phyloP scores from a whole-genome alignment of 108 stramenopile species.

The Licmophora abbreviata region DNA sequence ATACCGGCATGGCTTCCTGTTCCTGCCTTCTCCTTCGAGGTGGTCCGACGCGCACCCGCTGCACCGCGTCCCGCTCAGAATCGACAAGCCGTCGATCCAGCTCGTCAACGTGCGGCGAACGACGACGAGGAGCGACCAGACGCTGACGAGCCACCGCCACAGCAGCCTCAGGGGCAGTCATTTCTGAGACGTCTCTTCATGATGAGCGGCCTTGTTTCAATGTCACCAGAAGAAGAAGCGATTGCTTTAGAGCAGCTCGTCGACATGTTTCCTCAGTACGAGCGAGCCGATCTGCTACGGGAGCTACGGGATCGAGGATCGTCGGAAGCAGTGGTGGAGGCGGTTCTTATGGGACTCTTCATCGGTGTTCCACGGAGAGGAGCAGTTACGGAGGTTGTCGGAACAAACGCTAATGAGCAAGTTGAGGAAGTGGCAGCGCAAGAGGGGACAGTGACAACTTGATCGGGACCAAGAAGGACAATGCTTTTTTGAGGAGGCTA shows the following conservation, averaged over 20 bases:
- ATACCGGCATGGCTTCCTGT: slow-evolving; percentile 71
- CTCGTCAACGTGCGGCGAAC: slow-evolving; percentile 9
- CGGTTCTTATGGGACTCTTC: slow-evolving; percentile 50
- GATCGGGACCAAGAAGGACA: no score
- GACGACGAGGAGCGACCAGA: slow-evolving; percentile 5
- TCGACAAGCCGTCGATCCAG: slow-evolving; percentile 6
- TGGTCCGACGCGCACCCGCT: slow-evolving; percentile 44
- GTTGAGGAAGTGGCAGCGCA: no score
- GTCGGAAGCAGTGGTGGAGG: slow-evolving; percentile 66
- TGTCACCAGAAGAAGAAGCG: slow-evolving; percentile 76
- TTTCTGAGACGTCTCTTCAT: slow-evolving; percentile 51
- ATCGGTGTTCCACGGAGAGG: slow-evolving; percentile 26
- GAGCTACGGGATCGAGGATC: slow-evolving; percentile 61
- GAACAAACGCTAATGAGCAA: no score
- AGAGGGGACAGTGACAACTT: no score
- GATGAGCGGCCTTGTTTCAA: slow-evolving; percentile 51
- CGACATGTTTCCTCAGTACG: slow-evolving; percentile 76
- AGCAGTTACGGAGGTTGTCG: no score
- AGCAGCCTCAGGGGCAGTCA: slow-evolving; percentile 23
- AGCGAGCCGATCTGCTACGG: slow-evolving; percentile 55
- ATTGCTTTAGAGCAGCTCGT: slow-evolving; percentile 52
- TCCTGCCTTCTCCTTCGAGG: slow-evolving; percentile 75
- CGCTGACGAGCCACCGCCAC: slow-evolving; percentile 10
- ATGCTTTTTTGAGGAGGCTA: no score
- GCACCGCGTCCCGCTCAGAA: slow-evolving; percentile 5